These are phyloP conservation scores for Peribolospora kevripleyi DNA, from an alignment of 768 basidiomycete species.

Conservation along the genomic window DNA sequence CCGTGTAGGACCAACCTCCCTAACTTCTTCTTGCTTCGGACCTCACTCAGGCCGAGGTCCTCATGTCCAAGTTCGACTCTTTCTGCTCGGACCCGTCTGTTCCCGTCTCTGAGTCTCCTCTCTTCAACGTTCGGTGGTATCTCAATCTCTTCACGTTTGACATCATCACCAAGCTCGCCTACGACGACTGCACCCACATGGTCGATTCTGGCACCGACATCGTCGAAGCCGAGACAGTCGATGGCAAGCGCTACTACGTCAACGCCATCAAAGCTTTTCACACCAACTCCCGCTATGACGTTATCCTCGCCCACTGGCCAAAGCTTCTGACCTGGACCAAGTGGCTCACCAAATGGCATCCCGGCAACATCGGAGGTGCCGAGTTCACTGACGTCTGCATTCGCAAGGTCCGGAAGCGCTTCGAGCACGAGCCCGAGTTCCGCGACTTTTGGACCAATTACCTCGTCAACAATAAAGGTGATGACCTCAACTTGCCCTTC, in stretches of 20 bases:
- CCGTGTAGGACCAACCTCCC: background rate
- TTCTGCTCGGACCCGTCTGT: conserved; percentile 10
- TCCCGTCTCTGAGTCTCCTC: conserved; percentile 20
- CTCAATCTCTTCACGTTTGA: conserved; percentile 21
- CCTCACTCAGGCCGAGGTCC: background rate
- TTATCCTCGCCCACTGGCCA: background rate
- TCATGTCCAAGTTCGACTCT: conserved; percentile 17
- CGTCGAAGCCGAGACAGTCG: conserved; percentile 11
- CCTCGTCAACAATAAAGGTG: conserved; percentile 5
- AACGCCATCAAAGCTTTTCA: conserved; percentile 11
- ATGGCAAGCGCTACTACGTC: conserved; percentile 11
- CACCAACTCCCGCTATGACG: background rate
- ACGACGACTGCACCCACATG: conserved; percentile 13
- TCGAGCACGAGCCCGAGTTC: conserved; percentile 13
- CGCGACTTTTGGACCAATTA: conserved; percentile 15
- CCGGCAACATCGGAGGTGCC: conserved; percentile 17
- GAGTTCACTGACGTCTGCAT: conserved; percentile 12
- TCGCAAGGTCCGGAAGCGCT: conserved; percentile 11
- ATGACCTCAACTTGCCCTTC: background rate
- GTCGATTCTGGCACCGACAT: conserved; percentile 15
- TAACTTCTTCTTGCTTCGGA: background rate
- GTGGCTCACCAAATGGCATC: conserved; percentile 9
- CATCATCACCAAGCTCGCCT: conserved; percentile 19
- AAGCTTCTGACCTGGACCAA: conserved; percentile 11
- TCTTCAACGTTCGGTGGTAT: conserved; percentile 17